These are phyloP conservation scores for Parathielavia hyrcaniae DNA, from an alignment of 495 filamentous ascomycete genomes.

Conservation along the genomic window DNA sequence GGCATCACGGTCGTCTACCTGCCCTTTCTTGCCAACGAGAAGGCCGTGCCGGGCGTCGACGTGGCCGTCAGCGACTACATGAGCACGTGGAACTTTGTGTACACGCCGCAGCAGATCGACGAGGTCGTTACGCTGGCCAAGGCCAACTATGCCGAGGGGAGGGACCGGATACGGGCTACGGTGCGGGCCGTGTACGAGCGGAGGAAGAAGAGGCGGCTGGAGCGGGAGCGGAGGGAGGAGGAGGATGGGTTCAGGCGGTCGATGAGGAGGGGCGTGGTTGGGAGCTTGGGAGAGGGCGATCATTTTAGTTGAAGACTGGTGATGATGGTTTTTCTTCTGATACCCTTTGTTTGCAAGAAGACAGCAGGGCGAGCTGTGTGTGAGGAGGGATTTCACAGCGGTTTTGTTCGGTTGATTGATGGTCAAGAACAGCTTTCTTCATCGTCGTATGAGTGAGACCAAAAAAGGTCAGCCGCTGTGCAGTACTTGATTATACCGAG, in stretches of 20 bases:
- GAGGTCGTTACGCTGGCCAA: conserved; percentile 70
- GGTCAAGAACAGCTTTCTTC: no score
- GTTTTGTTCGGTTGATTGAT: no score
- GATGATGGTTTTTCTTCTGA: background rate
- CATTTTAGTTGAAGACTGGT: conserved; percentile 39
- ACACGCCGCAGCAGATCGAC: conserved; percentile 80
- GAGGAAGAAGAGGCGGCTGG: conserved; percentile 64
- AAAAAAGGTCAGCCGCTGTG: no score
- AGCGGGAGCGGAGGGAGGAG: conserved; percentile 49
- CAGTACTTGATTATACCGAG: no score
- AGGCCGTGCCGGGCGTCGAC: conserved; percentile 64
- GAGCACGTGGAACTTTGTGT: conserved; percentile 96
- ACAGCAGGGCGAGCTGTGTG: no score
- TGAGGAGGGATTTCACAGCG: no score
- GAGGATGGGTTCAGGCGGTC: conserved; percentile 43
- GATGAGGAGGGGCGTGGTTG: conserved; percentile 38
- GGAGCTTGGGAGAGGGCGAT: conserved; percentile 43
- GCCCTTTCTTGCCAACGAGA: conserved; percentile 75
- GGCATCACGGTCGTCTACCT: conserved; percentile 89
- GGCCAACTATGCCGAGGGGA: conserved; percentile 79
- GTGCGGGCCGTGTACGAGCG: conserved; percentile 91
- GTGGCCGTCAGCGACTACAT: conserved; percentile 76
- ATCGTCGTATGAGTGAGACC: no score
- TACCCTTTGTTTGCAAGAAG: no score
- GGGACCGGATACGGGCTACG: conserved; percentile 64